Conservation (phyloP, 805 yeast species). For the Cyberlindnera sargentensis region DNA sequence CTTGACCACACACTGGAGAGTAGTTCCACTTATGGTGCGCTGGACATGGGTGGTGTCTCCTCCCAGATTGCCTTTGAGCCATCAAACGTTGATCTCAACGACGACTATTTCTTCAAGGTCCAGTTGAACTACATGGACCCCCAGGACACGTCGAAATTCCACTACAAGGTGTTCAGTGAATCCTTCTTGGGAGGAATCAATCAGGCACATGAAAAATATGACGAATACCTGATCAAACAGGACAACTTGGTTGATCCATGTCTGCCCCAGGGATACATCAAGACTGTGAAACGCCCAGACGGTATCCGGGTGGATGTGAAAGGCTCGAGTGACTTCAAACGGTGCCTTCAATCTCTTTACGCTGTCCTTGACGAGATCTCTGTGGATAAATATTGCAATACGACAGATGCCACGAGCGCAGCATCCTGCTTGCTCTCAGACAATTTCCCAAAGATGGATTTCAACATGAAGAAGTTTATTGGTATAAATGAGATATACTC, state of each 20-base stretch:
- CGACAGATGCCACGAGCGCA: slow-evolving; percentile 11
- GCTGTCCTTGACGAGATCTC: slow-evolving; percentile 31
- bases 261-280: slow-evolving; percentile 38
- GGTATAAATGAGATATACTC: slow-evolving; percentile 70
- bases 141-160: slow-evolving; percentile 19
- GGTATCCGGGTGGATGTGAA: slow-evolving; percentile 24
- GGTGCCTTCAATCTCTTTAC: slow-evolving; percentile 42
- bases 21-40: slow-evolving; percentile 56
- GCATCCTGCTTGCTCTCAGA: slow-evolving; percentile 47
- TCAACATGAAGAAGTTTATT: slow-evolving; percentile 47
- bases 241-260: slow-evolving; percentile 43
- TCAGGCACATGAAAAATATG: slow-evolving; percentile 45
- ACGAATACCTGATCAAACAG: slow-evolving; percentile 27
- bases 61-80: slow-evolving; percentile 69
- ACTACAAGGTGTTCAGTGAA: slow-evolving; percentile 42
- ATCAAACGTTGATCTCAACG: slow-evolving; percentile 28
- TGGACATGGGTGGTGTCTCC: slow-evolving; percentile 99
- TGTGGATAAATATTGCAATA: slow-evolving; percentile 19
- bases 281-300: slow-evolving; percentile 9
- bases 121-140: slow-evolving; percentile 31
- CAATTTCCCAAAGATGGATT: slow-evolving; percentile 48
- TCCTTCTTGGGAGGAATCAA: slow-evolving; percentile 57
- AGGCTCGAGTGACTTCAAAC: slow-evolving; percentile 46
- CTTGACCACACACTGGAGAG: slow-evolving; percentile 27
- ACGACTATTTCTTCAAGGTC: slow-evolving; percentile 37